Evolutionary conservation across 1,139 yeast genomes (phyloP).

Genomic region (Hemisphaericaspora xylanilytica): DNA sequence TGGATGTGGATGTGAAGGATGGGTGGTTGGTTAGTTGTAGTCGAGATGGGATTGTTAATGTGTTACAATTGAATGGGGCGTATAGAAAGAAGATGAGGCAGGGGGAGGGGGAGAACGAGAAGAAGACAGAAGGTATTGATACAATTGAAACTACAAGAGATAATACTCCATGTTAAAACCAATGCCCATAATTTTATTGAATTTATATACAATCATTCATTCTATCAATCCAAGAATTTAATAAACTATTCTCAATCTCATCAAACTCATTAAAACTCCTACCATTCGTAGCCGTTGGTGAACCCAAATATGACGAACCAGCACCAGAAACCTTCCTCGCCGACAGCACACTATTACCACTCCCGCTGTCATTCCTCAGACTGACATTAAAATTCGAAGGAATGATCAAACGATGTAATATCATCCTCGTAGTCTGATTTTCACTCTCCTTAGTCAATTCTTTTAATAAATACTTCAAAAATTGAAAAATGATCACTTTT

Average conservation of each 20-base stretch:
- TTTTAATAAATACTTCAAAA: constrained; percentile 39
- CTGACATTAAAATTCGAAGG: constrained; percentile 31
- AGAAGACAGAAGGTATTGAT: background rate
- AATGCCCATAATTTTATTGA: no score
- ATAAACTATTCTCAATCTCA: constrained; percentile 44
- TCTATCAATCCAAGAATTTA: constrained; percentile 45
- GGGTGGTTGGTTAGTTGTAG: constrained; percentile 45
- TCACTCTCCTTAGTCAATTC: constrained; percentile 24
- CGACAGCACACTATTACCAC: background rate
- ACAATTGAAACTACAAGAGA: constrained; percentile 3
- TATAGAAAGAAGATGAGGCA: constrained; percentile 11
- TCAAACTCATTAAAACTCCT: constrained; percentile 26
- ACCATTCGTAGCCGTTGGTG: background rate
- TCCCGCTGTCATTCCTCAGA: background rate
- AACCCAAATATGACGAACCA: background rate
- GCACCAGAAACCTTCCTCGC: background rate
- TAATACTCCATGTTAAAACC: constrained; percentile 4
- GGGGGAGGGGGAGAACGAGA: no score
- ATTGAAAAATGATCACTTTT: constrained; percentile 38
- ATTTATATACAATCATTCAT: constrained; percentile 21
- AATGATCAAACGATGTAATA: constrained; percentile 31
- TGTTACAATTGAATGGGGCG: constrained; percentile 22
- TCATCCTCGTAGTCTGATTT: constrained; percentile 14
- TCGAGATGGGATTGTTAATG: constrained; percentile 24
- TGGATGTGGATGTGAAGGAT: constrained; percentile 45